Evolutionary conservation across 306 rosid genomes (phyloP), one percentile per base, ranked within the genome.

Genomic region (Amphicarpaea edgeworthii): DNA sequence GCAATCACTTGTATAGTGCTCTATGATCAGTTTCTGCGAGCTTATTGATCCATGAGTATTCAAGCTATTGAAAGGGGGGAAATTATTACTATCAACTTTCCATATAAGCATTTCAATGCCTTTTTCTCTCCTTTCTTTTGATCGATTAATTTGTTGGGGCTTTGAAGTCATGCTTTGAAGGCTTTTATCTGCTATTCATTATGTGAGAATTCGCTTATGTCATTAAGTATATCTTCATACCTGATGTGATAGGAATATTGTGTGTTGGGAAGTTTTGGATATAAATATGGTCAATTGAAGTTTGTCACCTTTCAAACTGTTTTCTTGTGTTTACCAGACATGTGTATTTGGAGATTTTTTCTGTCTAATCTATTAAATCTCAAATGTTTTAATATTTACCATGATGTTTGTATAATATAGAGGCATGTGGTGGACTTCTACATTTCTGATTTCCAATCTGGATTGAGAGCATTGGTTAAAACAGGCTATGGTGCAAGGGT

Each of bases 391-490:
- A 24, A 57, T 57, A 55, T 55, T 23, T 55, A 55, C 62, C 37
- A 23, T 55, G 37, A 55, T 16, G 23, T 55, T 55, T 23, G 10
- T 23, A 55, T 55, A 23, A 23, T 55, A 9, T 15, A 55, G 62
- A 55, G 62, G 62, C 62, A 12, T 23, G 62, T 55, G 37, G 62
- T 55, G 34, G 62, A 55, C 62, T 55, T 55, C 62, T 55, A 55
- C 37, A 55, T 55, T 55, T 55, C 62, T 23, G 62, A 55, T 55
- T 55, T 55, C 37, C 62, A 55, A 23, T 55, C 62, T 23, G 17
- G 62, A 55, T 12, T 55, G 9, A 55, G 62, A 55, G 62, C 62
- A 23, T 24, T 55, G 62, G 62, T 55, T 55, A 55, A 55, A 55
- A 55, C 62, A 21, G 37, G 62, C 16, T 55, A 55, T 55, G 62